phyloP scores from a whole-genome alignment of 148 eudicot genomes.

The Vaccinium myrtillus region DNA sequence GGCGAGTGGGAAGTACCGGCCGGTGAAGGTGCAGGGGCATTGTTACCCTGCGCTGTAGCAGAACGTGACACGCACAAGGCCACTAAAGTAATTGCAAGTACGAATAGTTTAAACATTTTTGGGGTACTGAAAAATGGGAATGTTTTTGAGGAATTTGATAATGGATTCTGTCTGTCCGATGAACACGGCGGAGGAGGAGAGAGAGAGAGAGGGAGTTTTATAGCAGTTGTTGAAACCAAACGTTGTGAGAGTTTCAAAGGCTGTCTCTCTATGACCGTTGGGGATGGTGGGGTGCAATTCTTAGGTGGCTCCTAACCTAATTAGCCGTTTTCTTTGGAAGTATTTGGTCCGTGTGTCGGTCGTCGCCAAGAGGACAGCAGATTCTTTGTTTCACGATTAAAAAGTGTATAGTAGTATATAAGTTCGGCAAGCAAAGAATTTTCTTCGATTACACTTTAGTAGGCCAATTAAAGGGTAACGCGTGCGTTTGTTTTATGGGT shows the following conservation, averaged over 20 bases:
- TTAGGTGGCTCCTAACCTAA: not conserved
- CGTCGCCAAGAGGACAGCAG: not conserved
- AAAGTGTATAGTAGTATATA: no score
- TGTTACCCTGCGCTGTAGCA: constrained; percentile 15
- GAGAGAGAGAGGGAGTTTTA: not conserved
- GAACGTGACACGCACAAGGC: constrained; percentile 19
- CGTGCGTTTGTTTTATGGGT: no score
- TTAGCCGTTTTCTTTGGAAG: constrained; percentile 20
- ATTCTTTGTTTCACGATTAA: no score
- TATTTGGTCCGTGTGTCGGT: not conserved
- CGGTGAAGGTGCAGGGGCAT: constrained; percentile 31
- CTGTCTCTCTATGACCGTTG: constrained; percentile 25
- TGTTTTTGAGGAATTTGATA: not conserved
- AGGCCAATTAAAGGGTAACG: no score
- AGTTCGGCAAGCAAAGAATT: no score
- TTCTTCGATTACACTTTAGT: no score
- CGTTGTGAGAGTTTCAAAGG: constrained; percentile 12
- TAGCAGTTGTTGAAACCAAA: constrained; percentile 8
- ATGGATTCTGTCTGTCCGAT: constrained; percentile 1
- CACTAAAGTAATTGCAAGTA: constrained; percentile 18
- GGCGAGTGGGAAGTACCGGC: not conserved
- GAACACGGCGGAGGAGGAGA: constrained; percentile 3
- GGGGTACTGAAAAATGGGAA: not conserved
- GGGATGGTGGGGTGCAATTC: not conserved
- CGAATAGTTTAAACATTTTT: constrained; percentile 19